A percentile compares a stretch with the other conserved stretches of the same genome.
These are phyloP conservation scores for Leucosporidium creatinivorum DNA, from an alignment of 768 basidiomycete genomes.

Conservation along the genomic window DNA sequence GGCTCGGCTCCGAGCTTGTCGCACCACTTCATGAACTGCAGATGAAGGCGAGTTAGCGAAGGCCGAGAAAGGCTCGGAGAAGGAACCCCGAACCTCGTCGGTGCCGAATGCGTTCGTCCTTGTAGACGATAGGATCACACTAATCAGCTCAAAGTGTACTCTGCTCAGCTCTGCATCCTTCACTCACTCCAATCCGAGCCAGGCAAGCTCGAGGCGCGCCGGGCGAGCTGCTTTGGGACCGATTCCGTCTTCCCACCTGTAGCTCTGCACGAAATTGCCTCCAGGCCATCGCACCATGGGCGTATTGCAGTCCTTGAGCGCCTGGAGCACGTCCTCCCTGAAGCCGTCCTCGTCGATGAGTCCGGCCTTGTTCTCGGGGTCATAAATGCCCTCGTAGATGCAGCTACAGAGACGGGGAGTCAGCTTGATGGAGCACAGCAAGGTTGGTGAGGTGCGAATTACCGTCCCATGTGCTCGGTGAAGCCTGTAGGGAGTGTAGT, in stretches of 20 bases:
- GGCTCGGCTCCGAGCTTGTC: constrained; percentile 52
- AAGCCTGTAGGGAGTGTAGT: neutral
- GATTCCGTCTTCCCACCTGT: constrained; percentile 47
- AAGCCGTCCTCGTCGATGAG: neutral
- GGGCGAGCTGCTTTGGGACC: constrained; percentile 51
- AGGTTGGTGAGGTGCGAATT: neutral
- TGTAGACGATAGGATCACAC: too few species aligned
- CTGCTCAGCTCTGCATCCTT: too few species aligned
- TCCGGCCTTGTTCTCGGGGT: neutral
- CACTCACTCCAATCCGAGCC: constrained; percentile 37
- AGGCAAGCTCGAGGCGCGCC: constrained; percentile 56
- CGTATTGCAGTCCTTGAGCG: constrained; percentile 40
- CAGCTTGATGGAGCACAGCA: too few species aligned
- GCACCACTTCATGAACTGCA: constrained; percentile 56
- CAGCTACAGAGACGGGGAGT: too few species aligned
- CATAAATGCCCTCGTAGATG: neutral
- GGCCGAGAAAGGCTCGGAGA: too few species aligned
- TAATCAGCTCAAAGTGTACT: too few species aligned
- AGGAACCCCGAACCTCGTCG: neutral
- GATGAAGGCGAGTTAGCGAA: constrained; percentile 1
- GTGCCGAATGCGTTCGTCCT: neutral
- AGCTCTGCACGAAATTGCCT: constrained; percentile 40
- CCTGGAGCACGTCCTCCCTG: constrained; percentile 30
- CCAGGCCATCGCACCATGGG: constrained; percentile 54
- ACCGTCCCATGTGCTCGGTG: neutral